Conservation (phyloP, 371 early-diverging fungal species). For the Lichtheimia ornata region DNA sequence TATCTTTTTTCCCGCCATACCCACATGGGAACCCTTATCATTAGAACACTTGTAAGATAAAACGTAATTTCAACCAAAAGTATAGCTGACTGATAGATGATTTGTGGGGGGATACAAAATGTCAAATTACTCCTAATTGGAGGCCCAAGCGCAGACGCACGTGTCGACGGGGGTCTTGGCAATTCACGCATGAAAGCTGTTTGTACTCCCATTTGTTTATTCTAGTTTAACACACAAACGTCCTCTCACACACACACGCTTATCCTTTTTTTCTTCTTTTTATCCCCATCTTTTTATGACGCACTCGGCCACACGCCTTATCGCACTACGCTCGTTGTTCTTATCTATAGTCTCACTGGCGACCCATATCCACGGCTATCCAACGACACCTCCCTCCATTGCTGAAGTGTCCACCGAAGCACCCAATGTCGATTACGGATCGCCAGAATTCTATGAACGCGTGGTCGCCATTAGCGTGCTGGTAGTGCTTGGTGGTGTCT, state of each 20-base stretch:
- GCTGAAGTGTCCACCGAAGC: background rate
- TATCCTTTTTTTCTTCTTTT: background rate
- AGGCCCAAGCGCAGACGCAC: too few relatives aligned
- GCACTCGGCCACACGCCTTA: background rate
- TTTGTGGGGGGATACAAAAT: too few relatives aligned
- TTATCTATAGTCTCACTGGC: background rate
- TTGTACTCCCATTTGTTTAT: too few relatives aligned
- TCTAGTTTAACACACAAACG: background rate
- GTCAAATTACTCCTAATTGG: too few relatives aligned
- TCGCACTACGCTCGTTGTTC: background rate
- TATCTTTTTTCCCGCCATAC: background rate
- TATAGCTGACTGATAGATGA: too few relatives aligned
- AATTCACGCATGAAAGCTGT: too few relatives aligned
- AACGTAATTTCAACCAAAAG: too few relatives aligned
- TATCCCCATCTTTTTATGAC: background rate
- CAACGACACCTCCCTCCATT: background rate
- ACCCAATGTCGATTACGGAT: background rate
- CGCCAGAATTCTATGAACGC: constrained; percentile 32
- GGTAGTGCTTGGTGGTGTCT: constrained; percentile 61
- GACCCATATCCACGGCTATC: background rate
- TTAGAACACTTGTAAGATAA: too few relatives aligned
- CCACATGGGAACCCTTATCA: background rate
- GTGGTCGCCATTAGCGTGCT: constrained; percentile 40
- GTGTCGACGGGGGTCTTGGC: too few relatives aligned
- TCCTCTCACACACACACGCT: background rate